Evolutionary conservation across 805 yeast species (phyloP), one percentile per base, ranked within the genome.

Genomic region (Yarrowia sp.): DNA sequence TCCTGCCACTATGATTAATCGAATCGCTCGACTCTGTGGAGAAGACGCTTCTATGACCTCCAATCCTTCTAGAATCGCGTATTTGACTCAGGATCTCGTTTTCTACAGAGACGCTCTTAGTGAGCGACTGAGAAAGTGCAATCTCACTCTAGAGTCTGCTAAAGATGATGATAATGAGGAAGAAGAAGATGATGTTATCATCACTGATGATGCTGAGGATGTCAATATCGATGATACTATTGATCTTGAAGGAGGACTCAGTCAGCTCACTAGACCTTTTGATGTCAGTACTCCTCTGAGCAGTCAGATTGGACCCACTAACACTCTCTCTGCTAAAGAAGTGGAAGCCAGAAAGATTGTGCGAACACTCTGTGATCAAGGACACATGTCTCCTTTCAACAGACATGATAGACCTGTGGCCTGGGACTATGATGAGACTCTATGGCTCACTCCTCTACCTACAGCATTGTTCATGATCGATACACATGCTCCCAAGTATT

Each of bases 331-430:
- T 14, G 70, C 72, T 38, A 74, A 74, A 55, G 63, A 73, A 10
- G 69, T 72, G 1, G 76, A 76, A 67, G 75, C 77, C 3, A 69
- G 77, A n/a, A 69, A 87, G 71, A 75, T 92, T 1, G 90, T 88
- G 15, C 87, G 89, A 68, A 92, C 98, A 0, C 67, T 95, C 0
- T 75, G 95, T 11, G 96, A 90, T 71, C 99, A 95, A 75, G 95
- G 95, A 0, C 88, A 85, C 71, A 74, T 95, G 51, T 88, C 95
- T 36, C 99, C 99, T 11, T 91, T 92, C 71, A 77, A 85, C 1
- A 75, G 79, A 17, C 75, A 79, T 22, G 76, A 84, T 32, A 82
- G 90, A 67, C 89, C 96, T 0, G 79, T 90, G 0, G 77, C 84
- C 18, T 84, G 96, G 79, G 86, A 86, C 66, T 83, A 83, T 70